A percentile compares a stretch with the other conserved stretches of the same genome.
phyloP scores from a whole-genome alignment of 768 basidiomycete genomes.

The Lactarius sp. region DNA sequence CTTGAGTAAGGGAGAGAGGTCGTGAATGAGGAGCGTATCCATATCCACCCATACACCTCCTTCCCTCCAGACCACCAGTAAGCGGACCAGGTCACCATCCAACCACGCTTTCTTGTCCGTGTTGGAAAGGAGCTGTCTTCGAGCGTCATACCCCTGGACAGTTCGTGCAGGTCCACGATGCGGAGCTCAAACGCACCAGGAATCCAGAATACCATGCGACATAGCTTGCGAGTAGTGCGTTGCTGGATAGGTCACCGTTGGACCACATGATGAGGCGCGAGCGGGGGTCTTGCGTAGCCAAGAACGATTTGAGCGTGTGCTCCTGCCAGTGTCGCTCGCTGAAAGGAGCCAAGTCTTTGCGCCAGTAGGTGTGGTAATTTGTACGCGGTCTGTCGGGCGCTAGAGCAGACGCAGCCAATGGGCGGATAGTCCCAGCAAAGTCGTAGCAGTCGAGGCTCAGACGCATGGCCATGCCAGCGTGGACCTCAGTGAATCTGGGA shows the following conservation, averaged over 20 bases:
- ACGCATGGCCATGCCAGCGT: conserved; percentile 73
- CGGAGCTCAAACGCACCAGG: conserved; percentile 69
- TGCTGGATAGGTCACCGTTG: conserved; percentile 64
- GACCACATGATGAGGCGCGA: conserved; percentile 85
- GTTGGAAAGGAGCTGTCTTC: conserved; percentile 55
- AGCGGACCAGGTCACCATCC: conserved; percentile 87
- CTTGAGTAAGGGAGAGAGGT: conserved; percentile 80
- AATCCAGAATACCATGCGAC: conserved; percentile 49
- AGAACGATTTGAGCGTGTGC: conserved; percentile 88
- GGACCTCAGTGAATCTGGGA: conserved; percentile 61
- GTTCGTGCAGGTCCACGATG: conserved; percentile 55
- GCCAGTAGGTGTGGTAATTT: conserved; percentile 92
- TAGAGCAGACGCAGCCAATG: background rate
- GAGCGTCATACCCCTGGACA: conserved; percentile 76
- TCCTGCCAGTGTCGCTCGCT: conserved; percentile 79
- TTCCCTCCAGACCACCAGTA: conserved; percentile 82
- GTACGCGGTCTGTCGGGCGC: conserved; percentile 40
- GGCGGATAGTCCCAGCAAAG: conserved; percentile 76
- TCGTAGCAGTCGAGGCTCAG: conserved; percentile 89
- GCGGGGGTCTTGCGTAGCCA: conserved; percentile 75
- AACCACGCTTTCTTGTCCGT: conserved; percentile 86
- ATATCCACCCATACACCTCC: conserved; percentile 98
- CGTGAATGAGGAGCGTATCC: conserved; percentile 89
- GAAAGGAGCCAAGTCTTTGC: conserved; percentile 80
- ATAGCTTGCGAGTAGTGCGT: conserved; percentile 58